Evolutionary conservation across 257 asterid genomes (phyloP).

Genomic region (Voacanga thouarsii): DNA sequence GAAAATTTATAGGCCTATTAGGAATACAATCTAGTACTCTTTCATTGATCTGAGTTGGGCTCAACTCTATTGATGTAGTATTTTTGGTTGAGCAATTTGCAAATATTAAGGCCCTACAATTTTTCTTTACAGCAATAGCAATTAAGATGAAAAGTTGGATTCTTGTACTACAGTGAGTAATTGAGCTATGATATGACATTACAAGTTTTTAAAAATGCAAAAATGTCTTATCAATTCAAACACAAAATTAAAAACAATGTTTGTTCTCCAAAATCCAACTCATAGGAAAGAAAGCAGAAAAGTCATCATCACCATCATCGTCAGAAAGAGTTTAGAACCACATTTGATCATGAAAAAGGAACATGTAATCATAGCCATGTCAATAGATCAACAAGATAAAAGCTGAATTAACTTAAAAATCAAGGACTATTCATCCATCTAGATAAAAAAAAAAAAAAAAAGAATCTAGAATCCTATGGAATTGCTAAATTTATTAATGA

Average conservation of each 20-base stretch:
- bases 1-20: too few relatives aligned
- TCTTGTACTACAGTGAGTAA: too few relatives aligned
- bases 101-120: too few relatives aligned
- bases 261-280: conserved; percentile 19
- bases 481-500: neutral
- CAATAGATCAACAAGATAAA: neutral
- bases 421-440: neutral
- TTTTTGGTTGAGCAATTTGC: too few relatives aligned
- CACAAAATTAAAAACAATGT: neutral
- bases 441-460: neutral
- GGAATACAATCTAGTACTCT: too few relatives aligned
- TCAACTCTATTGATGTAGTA: too few relatives aligned
- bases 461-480: neutral
- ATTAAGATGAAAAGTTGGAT: too few relatives aligned
- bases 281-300: conserved; percentile 74
- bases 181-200: too few relatives aligned
- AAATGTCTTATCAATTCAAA: too few relatives aligned
- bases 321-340: conserved; percentile 30
- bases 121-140: too few relatives aligned
- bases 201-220: too few relatives aligned
- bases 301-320: conserved; percentile 64
- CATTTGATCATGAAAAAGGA: neutral
- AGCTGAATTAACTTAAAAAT: neutral
- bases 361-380: neutral
- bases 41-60: too few relatives aligned